Evolutionary conservation across 768 basidiomycete genomes (phyloP).

Genomic region (Pholiota microspora): DNA sequence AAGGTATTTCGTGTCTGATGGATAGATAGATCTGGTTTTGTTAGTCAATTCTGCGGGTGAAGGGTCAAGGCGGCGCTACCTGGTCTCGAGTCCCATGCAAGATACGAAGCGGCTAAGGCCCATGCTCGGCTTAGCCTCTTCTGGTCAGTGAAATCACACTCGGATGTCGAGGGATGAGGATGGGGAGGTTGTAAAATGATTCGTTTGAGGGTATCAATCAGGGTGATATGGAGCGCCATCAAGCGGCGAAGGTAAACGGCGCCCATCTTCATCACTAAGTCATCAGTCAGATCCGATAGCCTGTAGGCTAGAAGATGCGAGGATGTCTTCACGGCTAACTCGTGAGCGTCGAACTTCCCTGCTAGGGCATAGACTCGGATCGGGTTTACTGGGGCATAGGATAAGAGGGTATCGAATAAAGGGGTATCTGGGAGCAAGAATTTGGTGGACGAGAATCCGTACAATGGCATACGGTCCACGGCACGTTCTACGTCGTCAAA

Average conservation of each 20-base stretch:
- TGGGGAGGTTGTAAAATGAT: slow-evolving; percentile 28
- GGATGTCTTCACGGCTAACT: slow-evolving; percentile 20
- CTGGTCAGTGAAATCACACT: slow-evolving; percentile 32
- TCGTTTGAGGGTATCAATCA: slow-evolving; percentile 22
- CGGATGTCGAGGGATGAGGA: slow-evolving; percentile 25
- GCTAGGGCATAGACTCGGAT: slow-evolving; percentile 24
- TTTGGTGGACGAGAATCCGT: slow-evolving; percentile 14
- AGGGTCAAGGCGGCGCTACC: slow-evolving; percentile 23
- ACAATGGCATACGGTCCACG: slow-evolving; percentile 18
- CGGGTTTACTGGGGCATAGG: slow-evolving; percentile 18
- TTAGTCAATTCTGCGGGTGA: not conserved
- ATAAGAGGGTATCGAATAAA: slow-evolving; percentile 18
- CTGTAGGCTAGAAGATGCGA: slow-evolving; percentile 24
- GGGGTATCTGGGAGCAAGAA: slow-evolving; percentile 11
- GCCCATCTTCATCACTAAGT: slow-evolving; percentile 24
- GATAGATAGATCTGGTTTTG: slow-evolving; percentile 24
- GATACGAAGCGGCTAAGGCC: slow-evolving; percentile 32
- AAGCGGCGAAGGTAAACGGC: slow-evolving; percentile 26
- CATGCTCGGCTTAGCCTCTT: slow-evolving; percentile 35
- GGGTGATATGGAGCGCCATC: slow-evolving; percentile 23
- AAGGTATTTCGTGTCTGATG: slow-evolving; percentile 26
- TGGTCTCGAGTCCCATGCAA: slow-evolving; percentile 35
- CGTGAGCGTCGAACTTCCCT: slow-evolving; percentile 16
- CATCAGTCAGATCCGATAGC: slow-evolving; percentile 24
- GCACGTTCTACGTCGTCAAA: slow-evolving; percentile 19